Percentiles rank a stretch among this genome's conserved stretches.
These are phyloP conservation scores for Cucurbita moschata DNA, from an alignment of 306 rosid genomes.

Conservation along the genomic window DNA sequence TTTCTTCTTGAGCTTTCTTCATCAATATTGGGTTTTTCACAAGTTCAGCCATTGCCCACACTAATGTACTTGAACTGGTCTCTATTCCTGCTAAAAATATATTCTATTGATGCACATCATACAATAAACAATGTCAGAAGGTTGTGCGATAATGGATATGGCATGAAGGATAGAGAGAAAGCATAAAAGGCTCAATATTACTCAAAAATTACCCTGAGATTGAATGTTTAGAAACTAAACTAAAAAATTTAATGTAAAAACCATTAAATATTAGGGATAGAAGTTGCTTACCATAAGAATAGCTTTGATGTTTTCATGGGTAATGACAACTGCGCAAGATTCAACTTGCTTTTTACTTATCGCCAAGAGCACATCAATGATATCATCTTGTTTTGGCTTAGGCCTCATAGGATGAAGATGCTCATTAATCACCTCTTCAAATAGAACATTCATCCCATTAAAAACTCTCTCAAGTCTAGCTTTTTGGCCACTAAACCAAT, in stretches of 20 bases:
- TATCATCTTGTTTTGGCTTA: constrained; percentile 16
- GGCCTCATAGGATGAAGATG: constrained; percentile 3
- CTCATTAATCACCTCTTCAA: constrained; percentile 24
- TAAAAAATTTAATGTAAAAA: no score
- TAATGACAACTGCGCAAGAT: background rate
- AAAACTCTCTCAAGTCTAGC: constrained; percentile 16
- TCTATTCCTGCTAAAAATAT: no score
- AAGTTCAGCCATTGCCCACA: no score
- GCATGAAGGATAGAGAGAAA: background rate
- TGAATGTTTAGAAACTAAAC: no score
- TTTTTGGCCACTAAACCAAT: constrained; percentile 17
- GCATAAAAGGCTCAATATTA: background rate
- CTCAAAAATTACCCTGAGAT: background rate
- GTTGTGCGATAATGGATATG: background rate
- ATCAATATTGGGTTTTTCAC: no score
- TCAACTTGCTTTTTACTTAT: background rate
- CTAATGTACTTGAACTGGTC: no score
- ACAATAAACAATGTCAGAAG: background rate
- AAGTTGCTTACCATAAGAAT: constrained; percentile 16
- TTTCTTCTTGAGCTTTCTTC: no score
- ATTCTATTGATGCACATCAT: constrained; percentile 7
- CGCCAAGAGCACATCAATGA: constrained; percentile 14
- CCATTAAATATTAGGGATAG: background rate
- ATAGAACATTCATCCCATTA: constrained; percentile 23
- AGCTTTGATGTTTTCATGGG: constrained; percentile 21